Percentiles rank a stretch among this genome's conserved stretches.
phyloP scores from a whole-genome alignment of 805 yeast species.

The Tetrapisispora taiwanensis region DNA sequence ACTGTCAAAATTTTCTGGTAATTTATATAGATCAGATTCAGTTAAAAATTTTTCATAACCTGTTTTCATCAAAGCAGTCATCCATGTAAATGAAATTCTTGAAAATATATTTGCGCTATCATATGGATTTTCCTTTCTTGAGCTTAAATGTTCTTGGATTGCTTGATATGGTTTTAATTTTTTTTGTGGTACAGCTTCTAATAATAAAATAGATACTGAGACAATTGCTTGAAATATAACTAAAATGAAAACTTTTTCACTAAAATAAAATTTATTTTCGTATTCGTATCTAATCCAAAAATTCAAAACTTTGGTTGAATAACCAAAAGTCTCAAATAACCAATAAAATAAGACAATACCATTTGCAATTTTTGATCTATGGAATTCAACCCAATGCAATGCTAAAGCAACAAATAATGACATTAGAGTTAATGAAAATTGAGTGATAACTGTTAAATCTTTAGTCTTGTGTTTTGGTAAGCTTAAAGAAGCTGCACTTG shows the following conservation, averaged over 20 bases:
- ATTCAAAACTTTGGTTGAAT: slow-evolving; percentile 36
- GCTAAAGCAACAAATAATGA: slow-evolving; percentile 41
- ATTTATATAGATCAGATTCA: slow-evolving; percentile 62
- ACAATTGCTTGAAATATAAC: slow-evolving; percentile 27
- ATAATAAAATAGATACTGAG: slow-evolving; percentile 26
- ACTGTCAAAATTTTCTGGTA: slow-evolving; percentile 61
- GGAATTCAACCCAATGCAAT: slow-evolving; percentile 64
- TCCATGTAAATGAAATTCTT: slow-evolving; percentile 77
- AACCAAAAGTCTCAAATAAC: slow-evolving; percentile 47
- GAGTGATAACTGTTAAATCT: slow-evolving; percentile 16
- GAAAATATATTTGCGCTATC: slow-evolving; percentile 56
- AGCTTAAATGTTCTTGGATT: slow-evolving; percentile 21
- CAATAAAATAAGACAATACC: slow-evolving; percentile 67
- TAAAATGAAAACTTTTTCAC: slow-evolving; percentile 21
- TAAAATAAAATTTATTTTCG: slow-evolving; percentile 21
- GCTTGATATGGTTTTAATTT: slow-evolving; percentile 35
- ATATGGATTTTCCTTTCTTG: slow-evolving; percentile 29
- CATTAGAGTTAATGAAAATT: slow-evolving; percentile 24
- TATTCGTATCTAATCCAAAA: slow-evolving; percentile 28
- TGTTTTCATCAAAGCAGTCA: slow-evolving; percentile 70
- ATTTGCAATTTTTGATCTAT: slow-evolving; percentile 52
- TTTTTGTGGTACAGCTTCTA: slow-evolving; percentile 34
- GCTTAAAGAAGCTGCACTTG: slow-evolving; percentile 17
- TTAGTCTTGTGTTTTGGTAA: slow-evolving; percentile 12
- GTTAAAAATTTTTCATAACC: slow-evolving; percentile 55